These are phyloP conservation scores for Salix koriyanagi DNA, from an alignment of 345 rosid genomes.

Conservation along the genomic window DNA sequence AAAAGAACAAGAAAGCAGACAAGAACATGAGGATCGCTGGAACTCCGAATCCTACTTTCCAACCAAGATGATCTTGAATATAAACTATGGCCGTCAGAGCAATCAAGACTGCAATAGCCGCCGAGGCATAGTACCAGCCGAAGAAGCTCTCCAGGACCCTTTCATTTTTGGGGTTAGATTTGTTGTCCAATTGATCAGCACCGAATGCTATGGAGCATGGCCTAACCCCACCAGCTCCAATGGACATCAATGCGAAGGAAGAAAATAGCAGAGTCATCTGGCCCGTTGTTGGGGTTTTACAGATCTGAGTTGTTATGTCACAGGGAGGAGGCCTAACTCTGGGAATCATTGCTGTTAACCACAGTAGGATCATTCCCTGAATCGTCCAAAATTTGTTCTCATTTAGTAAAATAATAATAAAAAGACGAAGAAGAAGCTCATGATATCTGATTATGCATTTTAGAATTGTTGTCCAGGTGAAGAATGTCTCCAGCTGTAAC, in stretches of 20 bases:
- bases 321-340: constrained; percentile 52
- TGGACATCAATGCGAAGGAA: constrained; percentile 50
- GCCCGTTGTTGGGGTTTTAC: constrained; percentile 47
- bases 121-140: constrained; percentile 45
- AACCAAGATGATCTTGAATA: constrained; percentile 47
- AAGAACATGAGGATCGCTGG: constrained; percentile 42
- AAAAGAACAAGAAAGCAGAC: constrained; percentile 38
- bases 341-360: constrained; percentile 78
- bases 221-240: constrained; percentile 72
- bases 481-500: too few species aligned
- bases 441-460: constrained; percentile 23
- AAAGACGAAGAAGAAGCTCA: constrained; percentile 12
- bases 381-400: constrained; percentile 6
- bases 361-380: constrained; percentile 54
- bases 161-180: constrained; percentile 48
- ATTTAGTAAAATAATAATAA: constrained; percentile 12
- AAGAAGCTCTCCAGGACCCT: constrained; percentile 42
- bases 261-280: constrained; percentile 45
- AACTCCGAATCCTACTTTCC: constrained; percentile 55
- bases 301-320: constrained; percentile 27
- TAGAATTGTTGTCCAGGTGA: too few species aligned
- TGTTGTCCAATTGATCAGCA: constrained; percentile 64
- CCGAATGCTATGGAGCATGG: constrained; percentile 79
- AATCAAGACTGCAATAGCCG: constrained; percentile 29
- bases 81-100: constrained; percentile 46